These are phyloP conservation scores for Dictyostelium brefeldianum DNA, from an alignment of 78 protist species.

Conservation along the genomic window DNA sequence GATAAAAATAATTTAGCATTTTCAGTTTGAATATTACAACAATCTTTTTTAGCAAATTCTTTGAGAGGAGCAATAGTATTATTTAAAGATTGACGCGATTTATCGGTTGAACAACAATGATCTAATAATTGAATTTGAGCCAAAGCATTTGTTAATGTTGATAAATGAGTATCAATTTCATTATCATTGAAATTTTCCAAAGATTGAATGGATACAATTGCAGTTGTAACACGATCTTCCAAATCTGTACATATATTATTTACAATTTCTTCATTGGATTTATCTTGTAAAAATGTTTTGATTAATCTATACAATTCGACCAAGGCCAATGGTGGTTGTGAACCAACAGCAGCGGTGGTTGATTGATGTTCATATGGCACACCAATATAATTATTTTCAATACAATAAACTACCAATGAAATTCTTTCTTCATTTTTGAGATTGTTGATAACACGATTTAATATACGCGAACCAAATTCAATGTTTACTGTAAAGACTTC, in stretches of 20 bases:
- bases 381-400: background rate
- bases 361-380: background rate
- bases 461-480: background rate
- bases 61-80: background rate
- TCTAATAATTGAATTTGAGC: constrained; percentile 11
- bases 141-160: constrained; percentile 1
- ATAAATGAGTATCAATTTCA: constrained; percentile 29
- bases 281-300: background rate
- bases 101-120: background rate
- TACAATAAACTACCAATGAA: background rate
- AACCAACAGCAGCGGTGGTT: background rate
- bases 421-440: constrained; percentile 34
- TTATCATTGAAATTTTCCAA: background rate
- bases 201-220: constrained; percentile 49
- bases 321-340: background rate
- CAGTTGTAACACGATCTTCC: constrained; percentile 31
- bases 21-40: constrained; percentile 20
- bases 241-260: background rate
- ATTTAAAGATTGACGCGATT: background rate
- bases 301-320: background rate
- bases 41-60: background rate
- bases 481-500: background rate
- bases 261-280: constrained; percentile 9
- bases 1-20: constrained; percentile 25
- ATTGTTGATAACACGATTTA: background rate